phyloP scores from a whole-genome alignment of 345 rosid species.

The Angophora floribunda region DNA sequence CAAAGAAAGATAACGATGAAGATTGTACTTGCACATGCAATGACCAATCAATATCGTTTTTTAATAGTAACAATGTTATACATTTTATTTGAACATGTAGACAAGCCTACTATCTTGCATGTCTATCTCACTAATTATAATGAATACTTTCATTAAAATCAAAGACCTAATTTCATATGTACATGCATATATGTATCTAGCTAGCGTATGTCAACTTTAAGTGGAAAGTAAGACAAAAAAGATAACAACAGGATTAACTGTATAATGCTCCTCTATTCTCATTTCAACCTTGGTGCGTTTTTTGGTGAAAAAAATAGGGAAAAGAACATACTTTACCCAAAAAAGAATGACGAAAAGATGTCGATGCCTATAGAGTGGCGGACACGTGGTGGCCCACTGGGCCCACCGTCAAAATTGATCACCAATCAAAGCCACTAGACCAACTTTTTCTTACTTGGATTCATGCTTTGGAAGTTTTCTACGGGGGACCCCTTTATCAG shows the following conservation, averaged over 20 bases:
- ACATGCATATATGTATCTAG: not conserved
- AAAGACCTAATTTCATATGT: not conserved
- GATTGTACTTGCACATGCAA: not conserved
- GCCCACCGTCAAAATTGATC: not conserved
- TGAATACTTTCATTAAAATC: not conserved
- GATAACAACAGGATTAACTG: not conserved
- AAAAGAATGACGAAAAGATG: not conserved
- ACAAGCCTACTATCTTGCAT: not conserved
- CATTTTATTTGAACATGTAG: not conserved
- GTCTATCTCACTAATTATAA: not conserved
- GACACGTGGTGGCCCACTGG: not conserved
- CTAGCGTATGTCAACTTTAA: not conserved
- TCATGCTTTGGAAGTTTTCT: not conserved
- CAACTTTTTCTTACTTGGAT: not conserved
- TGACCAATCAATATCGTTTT: not conserved
- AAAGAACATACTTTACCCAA: not conserved
- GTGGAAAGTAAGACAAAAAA: not conserved
- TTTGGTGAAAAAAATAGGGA: not conserved
- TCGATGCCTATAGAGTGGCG: not conserved
- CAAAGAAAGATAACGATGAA: not conserved
- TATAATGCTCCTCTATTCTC: not conserved
- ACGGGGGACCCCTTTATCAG: not conserved
- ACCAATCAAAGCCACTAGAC: not conserved
- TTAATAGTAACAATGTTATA: not conserved
- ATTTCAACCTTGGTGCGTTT: not conserved